These are phyloP conservation scores for Lactarius psammicola DNA, from an alignment of 768 basidiomycete species.

Conservation along the genomic window DNA sequence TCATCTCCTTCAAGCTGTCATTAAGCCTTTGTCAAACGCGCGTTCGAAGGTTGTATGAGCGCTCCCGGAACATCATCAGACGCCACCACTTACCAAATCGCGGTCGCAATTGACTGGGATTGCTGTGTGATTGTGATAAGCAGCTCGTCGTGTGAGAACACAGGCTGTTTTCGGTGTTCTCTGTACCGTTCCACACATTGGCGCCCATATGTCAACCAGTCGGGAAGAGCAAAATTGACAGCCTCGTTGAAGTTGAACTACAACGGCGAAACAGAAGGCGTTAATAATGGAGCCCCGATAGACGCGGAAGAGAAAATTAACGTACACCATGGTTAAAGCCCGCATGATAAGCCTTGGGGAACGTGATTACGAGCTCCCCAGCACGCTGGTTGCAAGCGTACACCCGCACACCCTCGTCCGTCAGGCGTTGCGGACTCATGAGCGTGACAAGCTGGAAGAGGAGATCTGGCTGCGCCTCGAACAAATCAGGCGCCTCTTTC, in stretches of 20 bases:
- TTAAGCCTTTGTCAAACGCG: constrained; percentile 59
- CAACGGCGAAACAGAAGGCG: constrained; percentile 2
- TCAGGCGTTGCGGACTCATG: constrained; percentile 90
- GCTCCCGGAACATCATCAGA: constrained; percentile 9
- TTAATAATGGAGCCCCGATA: constrained; percentile 24
- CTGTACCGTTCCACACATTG: constrained; percentile 90
- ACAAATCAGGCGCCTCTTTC: constrained; percentile 93
- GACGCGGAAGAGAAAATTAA: constrained; percentile 25
- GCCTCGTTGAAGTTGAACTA: constrained; percentile 99
- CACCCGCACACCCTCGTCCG: constrained; percentile 86
- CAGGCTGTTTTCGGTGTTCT: constrained; percentile 87
- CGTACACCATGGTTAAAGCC: constrained; percentile 98
- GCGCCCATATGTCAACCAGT: constrained; percentile 87
- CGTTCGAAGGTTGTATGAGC: constrained; percentile 14
- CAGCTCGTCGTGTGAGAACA: constrained; percentile 97
- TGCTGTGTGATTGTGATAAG: constrained; percentile 97
- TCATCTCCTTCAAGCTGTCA: constrained; percentile 85
- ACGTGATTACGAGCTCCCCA: constrained; percentile 96
- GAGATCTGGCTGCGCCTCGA: constrained; percentile 95
- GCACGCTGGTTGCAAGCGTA: constrained; percentile 95
- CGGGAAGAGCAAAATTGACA: constrained; percentile 95
- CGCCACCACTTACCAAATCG: constrained; percentile 70
- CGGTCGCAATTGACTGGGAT: constrained; percentile 87
- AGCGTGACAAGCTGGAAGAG: constrained; percentile 97
- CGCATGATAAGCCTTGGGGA: constrained; percentile 96